phyloP scores from a whole-genome alignment of 257 asterid genomes.

The Lavandula angustifolia region DNA sequence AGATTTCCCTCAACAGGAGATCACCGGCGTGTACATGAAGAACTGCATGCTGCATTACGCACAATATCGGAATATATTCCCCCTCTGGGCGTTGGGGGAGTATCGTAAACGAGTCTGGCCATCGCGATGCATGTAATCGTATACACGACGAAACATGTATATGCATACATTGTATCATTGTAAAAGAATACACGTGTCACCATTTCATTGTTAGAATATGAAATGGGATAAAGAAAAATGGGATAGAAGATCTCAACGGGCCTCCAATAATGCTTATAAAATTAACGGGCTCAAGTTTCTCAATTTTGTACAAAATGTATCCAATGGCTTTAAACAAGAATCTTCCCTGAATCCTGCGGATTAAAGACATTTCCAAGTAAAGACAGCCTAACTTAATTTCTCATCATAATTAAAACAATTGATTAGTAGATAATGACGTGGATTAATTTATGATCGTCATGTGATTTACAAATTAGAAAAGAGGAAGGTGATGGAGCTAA shows the following conservation, averaged over 20 bases:
- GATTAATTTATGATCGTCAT: too few relatives aligned
- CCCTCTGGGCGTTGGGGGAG: slow-evolving; percentile 69
- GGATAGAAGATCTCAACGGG: too few relatives aligned
- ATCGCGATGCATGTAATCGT: background rate
- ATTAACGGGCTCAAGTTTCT: too few relatives aligned
- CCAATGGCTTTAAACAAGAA: slow-evolving; percentile 15
- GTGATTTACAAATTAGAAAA: background rate
- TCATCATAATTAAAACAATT: too few relatives aligned
- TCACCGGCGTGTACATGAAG: slow-evolving; percentile 73
- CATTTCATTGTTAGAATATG: too few relatives aligned
- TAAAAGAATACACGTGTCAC: too few relatives aligned
- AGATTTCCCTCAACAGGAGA: slow-evolving; percentile 85
- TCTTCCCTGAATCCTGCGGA: slow-evolving; percentile 31
- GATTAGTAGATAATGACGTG: too few relatives aligned
- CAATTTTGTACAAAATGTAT: too few relatives aligned
- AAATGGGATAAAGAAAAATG: too few relatives aligned
- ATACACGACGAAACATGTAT: background rate
- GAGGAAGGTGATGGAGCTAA: slow-evolving; percentile 34
- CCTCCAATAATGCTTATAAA: too few relatives aligned
- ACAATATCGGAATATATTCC: slow-evolving; percentile 62
- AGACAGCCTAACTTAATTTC: slow-evolving; percentile 13
- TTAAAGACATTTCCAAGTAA: slow-evolving; percentile 26
- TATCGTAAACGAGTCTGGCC: background rate
- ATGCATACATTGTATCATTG: too few relatives aligned
- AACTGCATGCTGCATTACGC: slow-evolving; percentile 81